Conservation (phyloP, 345 rosid genomes). For the Gossypium turneri region DNA sequence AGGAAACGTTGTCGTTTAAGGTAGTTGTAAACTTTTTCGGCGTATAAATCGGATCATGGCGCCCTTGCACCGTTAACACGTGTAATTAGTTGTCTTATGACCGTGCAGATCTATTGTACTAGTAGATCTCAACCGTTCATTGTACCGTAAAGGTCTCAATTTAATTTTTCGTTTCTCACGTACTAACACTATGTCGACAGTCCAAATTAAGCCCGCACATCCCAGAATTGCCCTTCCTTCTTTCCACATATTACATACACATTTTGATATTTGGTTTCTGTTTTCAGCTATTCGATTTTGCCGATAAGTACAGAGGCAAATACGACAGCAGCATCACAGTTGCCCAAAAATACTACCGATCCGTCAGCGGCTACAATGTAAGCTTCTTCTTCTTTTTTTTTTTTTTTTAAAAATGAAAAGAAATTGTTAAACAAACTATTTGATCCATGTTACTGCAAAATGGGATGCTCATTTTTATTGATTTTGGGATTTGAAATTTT, state of each 20-base stretch:
- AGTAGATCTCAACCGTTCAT: slow-evolving; percentile 43
- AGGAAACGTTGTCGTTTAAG: neutral
- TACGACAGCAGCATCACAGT: slow-evolving; percentile 87
- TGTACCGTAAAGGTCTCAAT: slow-evolving; percentile 2
- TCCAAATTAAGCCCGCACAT: neutral
- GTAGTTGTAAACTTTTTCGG: slow-evolving; percentile 13
- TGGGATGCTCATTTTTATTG: neutral
- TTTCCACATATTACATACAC: neutral
- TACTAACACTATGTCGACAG: slow-evolving; percentile 33
- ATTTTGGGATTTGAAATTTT: neutral
- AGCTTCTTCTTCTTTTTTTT: neutral
- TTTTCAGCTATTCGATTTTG: slow-evolving; percentile 82
- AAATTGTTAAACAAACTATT: neutral
- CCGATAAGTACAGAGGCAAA: slow-evolving; percentile 95
- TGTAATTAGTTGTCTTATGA: slow-evolving; percentile 20
- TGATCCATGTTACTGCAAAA: neutral
- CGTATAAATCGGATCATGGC: slow-evolving; percentile 36
- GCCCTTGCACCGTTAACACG: slow-evolving; percentile 37
- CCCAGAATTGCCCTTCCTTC: slow-evolving; percentile 9
- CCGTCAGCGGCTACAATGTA: slow-evolving; percentile 93
- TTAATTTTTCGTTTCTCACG: slow-evolving; percentile 17
- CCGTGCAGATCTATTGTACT: slow-evolving; percentile 33
- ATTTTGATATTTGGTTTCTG: neutral
- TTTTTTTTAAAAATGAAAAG: too few relatives aligned
- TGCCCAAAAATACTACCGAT: slow-evolving; percentile 82